Conservation (phyloP, 75 land plant genomes). For the Pseudotsuga menziesii region DNA sequence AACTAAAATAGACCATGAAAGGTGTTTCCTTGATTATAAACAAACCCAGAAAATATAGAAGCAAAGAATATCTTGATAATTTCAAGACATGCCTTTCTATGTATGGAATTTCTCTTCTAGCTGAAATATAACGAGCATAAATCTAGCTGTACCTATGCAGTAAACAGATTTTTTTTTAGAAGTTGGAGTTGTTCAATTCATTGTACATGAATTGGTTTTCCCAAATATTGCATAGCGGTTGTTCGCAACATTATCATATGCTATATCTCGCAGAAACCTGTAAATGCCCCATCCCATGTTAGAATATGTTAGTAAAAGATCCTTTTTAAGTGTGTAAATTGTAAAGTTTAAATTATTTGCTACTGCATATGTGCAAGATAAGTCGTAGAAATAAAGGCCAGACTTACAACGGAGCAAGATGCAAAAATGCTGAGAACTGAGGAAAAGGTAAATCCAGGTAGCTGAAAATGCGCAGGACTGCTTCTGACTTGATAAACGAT, state of each 20-base stretch:
- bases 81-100: background rate
- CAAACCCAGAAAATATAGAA: background rate
- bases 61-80: background rate
- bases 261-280: slow-evolving; percentile 75
- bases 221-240: slow-evolving; percentile 87
- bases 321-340: background rate
- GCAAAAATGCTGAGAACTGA: slow-evolving; percentile 53
- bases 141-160: background rate
- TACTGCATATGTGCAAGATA: background rate
- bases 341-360: background rate
- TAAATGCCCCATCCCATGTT: slow-evolving; percentile 6
- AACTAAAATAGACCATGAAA: background rate
- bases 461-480: slow-evolving; percentile 72
- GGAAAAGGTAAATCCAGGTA: slow-evolving; percentile 70
- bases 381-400: background rate
- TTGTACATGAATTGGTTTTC: slow-evolving; percentile 48
- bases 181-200: slow-evolving; percentile 6
- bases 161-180: background rate
- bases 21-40: background rate
- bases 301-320: background rate
- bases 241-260: slow-evolving; percentile 76
- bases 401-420: slow-evolving; percentile 78
- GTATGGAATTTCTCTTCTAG: background rate
- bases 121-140: background rate
- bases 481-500: slow-evolving; percentile 90